Base-by-base conservation (phyloP, 352 stramenopile species). In the Paralagenidium karlingii region DNA sequence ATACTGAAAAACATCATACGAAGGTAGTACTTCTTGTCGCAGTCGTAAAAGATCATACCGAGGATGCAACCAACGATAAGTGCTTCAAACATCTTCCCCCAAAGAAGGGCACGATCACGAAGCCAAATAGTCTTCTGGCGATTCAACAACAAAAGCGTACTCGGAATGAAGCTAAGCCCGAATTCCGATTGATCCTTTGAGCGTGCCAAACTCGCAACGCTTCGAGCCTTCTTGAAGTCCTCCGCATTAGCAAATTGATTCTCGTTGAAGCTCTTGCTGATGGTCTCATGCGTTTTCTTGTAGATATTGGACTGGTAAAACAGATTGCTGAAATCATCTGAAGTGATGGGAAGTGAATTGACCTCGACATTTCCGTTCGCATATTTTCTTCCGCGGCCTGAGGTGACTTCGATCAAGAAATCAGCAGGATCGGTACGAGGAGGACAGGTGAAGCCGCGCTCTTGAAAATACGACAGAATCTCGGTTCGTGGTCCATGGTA, bases 401-500 rank as follows among this genome's bases (percentile, higher is more conserved):
- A 81, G 6, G 66, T 75, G 18, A 82, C 58, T 40, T 86, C 68
- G n/a, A 82, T 70, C 15, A 80, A 43, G 47, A 82, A 82, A 26
- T 82, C 68, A 0, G 71, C 70, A 1, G 66, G 66, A 31, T 86
- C 71, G 11, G 61, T 66, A 45, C 63, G 63, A 6, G 58, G 49
- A 3, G 76, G 76, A 15, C 76, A 87, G 8, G 42, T 59, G 47
- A 86, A 90, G 0, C 82, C 85, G 10, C 78, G 55, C 18, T 57
- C 51, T 15, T 79, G 38, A 49, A 97, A 97, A 54, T 97, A 96
- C 20, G 53, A 53, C 26, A 81, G 18, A 25, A 81, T 79, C 34
- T 82, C 61, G 2, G 51, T 69, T 9, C 70, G 41, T 1, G 75
- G 81, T 8, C 92, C 94, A 33, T 95, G 85, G 55, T 96, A 98